These are phyloP conservation scores for Verticillium albo-atrum DNA, from an alignment of 2,329 filamentous ascomycete species.

Conservation along the genomic window DNA sequence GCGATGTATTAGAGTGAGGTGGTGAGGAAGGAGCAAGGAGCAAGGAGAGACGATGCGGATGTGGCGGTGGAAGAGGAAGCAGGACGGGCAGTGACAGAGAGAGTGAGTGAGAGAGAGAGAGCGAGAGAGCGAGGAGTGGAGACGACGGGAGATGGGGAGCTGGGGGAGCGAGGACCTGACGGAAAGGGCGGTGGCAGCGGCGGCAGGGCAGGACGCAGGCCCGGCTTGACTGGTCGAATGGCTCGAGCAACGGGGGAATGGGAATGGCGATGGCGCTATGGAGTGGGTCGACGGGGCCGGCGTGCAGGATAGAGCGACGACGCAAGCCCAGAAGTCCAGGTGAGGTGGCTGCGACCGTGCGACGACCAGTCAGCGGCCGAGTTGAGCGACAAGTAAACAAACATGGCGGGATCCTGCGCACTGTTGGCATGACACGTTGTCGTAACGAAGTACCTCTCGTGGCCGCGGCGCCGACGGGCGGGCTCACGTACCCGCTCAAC, in stretches of 20 bases:
- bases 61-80: slow-evolving; percentile 10
- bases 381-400: neutral
- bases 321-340: neutral
- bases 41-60: slow-evolving; percentile 16
- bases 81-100: slow-evolving; percentile 25
- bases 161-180: slow-evolving; percentile 4
- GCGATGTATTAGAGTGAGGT: slow-evolving; percentile 5
- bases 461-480: no score
- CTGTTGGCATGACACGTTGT: neutral
- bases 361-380: neutral
- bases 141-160: slow-evolving; percentile 20
- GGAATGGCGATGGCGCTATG: slow-evolving; percentile 8
- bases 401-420: neutral
- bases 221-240: slow-evolving; percentile 1
- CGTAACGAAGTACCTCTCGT: neutral
- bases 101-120: slow-evolving; percentile 25
- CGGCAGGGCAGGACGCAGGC: neutral
- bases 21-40: slow-evolving; percentile 1
- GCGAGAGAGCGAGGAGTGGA: slow-evolving; percentile 21
- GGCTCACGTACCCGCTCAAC: neutral
- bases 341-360: neutral
- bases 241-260: slow-evolving; percentile 7
- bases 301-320: neutral
- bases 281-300: slow-evolving; percentile 3
- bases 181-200: neutral